Evolutionary conservation across 148 eudicot genomes (phyloP).

Genomic region (Rhododendron molle): DNA sequence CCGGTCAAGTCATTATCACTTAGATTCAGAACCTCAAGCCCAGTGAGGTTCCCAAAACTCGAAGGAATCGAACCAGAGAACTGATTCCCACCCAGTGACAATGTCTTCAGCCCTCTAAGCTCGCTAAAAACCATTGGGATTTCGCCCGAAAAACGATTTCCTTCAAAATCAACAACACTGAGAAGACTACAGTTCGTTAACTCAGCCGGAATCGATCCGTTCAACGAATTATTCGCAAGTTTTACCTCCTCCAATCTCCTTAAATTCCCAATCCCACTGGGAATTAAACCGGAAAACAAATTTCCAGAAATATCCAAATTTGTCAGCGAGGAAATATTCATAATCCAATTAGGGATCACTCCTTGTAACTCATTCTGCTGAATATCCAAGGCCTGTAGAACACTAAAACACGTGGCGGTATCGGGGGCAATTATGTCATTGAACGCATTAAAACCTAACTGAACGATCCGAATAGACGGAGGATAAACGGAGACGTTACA

Average conservation of each 20-base stretch:
- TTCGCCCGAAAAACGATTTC: conserved; percentile 47
- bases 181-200: conserved; percentile 32
- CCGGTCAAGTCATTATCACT: conserved; percentile 47
- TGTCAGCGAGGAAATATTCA: conserved; percentile 33
- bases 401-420: conserved; percentile 29
- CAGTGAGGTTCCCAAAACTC: conserved; percentile 30
- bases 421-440: conserved; percentile 26
- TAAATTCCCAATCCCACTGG: conserved; percentile 40
- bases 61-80: conserved; percentile 47
- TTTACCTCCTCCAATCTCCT: conserved; percentile 45
- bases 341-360: conserved; percentile 53
- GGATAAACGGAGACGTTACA: conserved; percentile 40
- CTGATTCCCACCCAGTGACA: conserved; percentile 56
- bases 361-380: conserved; percentile 51
- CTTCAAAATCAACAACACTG: conserved; percentile 52
- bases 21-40: conserved; percentile 40
- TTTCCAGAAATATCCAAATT: conserved; percentile 60
- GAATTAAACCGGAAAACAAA: conserved; percentile 40
- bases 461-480: conserved; percentile 34
- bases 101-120: conserved; percentile 36
- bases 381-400: conserved; percentile 44
- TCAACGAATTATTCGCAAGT: conserved; percentile 64
- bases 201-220: conserved; percentile 53
- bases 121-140: conserved; percentile 47
- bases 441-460: conserved; percentile 54